phyloP scores from a whole-genome alignment of 2,329 filamentous ascomycete species.

The Trichoderma simmonsii region DNA sequence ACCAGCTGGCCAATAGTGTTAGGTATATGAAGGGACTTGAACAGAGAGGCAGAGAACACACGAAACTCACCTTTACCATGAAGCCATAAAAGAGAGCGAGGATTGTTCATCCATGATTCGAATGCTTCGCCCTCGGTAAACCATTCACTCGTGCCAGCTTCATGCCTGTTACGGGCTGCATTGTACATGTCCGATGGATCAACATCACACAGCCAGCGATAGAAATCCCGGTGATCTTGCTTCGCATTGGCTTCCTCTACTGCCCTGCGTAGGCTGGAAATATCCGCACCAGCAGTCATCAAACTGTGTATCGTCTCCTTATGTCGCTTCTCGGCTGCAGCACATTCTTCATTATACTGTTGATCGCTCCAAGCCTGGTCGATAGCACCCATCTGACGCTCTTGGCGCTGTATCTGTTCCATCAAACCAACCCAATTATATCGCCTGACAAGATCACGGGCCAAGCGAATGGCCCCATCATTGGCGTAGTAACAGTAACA shows the following conservation, averaged over 20 bases:
- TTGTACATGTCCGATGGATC: neutral
- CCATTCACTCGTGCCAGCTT: neutral
- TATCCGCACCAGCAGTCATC: neutral
- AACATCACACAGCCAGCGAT: neutral
- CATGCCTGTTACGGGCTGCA: neutral
- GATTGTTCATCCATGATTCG: neutral
- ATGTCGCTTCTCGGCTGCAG: neutral
- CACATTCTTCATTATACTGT: neutral
- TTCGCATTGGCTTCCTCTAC: neutral
- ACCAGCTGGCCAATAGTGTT: neutral
- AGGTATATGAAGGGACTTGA: neutral
- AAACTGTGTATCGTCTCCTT: neutral
- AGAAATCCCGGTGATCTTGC: neutral
- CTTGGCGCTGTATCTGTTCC: neutral
- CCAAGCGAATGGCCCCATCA: neutral
- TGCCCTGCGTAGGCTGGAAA: neutral
- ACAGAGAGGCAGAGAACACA: neutral
- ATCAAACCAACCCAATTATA: neutral
- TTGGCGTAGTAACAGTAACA: neutral
- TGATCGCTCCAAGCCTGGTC: neutral
- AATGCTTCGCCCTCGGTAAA: neutral
- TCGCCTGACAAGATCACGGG: neutral
- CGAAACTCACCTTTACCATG: slow-evolving; percentile 13
- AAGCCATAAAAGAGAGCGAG: slow-evolving; percentile 15
- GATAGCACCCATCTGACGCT: neutral